phyloP scores from a whole-genome alignment of 495 filamentous ascomycete genomes.

The Daldinia caldariorum region DNA sequence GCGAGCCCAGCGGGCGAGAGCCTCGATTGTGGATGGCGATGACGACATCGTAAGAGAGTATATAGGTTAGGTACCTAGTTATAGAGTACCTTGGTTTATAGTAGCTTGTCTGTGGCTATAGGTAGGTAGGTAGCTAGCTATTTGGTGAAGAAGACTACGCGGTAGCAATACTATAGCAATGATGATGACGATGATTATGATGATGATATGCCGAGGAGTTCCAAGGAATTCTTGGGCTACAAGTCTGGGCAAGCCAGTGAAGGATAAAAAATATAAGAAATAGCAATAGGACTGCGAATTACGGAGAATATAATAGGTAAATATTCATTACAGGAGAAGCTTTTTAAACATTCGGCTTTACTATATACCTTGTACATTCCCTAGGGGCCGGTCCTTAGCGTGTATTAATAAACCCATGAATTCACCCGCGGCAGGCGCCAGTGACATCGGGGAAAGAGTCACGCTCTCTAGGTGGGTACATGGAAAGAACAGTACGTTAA shows the following conservation, averaged over 20 bases:
- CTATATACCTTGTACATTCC: too few species aligned
- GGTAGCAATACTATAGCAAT: conserved; percentile 2
- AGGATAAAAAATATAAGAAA: neutral
- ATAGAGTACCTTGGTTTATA: too few species aligned
- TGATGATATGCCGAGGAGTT: conserved; percentile 15
- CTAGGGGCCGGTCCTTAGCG: conserved; percentile 24
- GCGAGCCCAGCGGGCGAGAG: conserved; percentile 49
- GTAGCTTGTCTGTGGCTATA: neutral
- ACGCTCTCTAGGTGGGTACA: neutral
- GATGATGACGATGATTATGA: conserved; percentile 10
- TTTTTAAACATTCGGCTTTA: conserved; percentile 13
- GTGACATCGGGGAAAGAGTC: conserved; percentile 7
- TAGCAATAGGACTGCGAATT: conserved; percentile 3
- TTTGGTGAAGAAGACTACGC: conserved; percentile 1
- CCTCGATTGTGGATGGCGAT: conserved; percentile 30
- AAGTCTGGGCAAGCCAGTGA: conserved; percentile 3
- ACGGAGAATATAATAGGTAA: conserved; percentile 2
- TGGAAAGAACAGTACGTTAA: neutral
- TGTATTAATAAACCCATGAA: conserved; percentile 19
- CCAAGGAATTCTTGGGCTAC: conserved; percentile 12
- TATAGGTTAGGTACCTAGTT: too few species aligned
- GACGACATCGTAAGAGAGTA: conserved; percentile 16
- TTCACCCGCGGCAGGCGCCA: conserved; percentile 6
- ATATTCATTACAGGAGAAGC: conserved; percentile 8
- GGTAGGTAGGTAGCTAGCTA: neutral